phyloP scores from a whole-genome alignment of 805 yeast species.

The Ogataea sp. region DNA sequence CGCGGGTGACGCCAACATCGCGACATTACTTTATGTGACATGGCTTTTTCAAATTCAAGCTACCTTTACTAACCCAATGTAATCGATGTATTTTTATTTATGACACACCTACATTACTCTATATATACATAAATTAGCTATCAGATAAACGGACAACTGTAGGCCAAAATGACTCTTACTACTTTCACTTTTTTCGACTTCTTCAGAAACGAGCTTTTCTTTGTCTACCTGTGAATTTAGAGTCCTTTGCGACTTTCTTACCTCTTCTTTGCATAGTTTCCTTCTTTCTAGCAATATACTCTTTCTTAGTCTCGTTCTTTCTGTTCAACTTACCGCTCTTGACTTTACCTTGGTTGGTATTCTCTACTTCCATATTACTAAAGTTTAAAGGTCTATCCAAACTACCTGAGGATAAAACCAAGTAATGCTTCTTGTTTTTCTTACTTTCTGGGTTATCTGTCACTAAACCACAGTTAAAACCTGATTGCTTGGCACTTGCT shows the following conservation, averaged over 20 bases:
- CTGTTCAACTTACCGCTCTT: slow-evolving; percentile 37
- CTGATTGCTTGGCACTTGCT: slow-evolving; percentile 84
- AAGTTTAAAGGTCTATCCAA: slow-evolving; percentile 70
- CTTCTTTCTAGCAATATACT: slow-evolving; percentile 83
- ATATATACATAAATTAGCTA: too few species aligned
- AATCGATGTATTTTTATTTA: too few species aligned
- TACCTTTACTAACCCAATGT: too few species aligned
- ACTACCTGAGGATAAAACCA: slow-evolving; percentile 82
- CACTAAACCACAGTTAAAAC: slow-evolving; percentile 93
- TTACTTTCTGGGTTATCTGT: slow-evolving; percentile 91
- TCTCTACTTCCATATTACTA: slow-evolving; percentile 75
- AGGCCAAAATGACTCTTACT: too few species aligned
- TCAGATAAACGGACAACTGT: too few species aligned
- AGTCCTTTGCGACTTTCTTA: slow-evolving; percentile 78
- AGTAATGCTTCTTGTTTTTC: slow-evolving; percentile 82
- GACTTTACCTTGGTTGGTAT: slow-evolving; percentile 29
- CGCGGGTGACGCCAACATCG: too few species aligned
- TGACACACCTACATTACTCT: too few species aligned
- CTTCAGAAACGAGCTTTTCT: slow-evolving; percentile 61
- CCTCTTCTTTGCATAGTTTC: slow-evolving; percentile 91
- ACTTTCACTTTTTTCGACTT: too few species aligned
- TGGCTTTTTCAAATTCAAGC: too few species aligned
- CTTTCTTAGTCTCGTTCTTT: slow-evolving; percentile 66
- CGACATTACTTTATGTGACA: too few species aligned
- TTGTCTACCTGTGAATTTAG: slow-evolving; percentile 85